These are phyloP conservation scores for Candolleomyces efflorescens DNA, from an alignment of 768 basidiomycete species.

Conservation along the genomic window DNA sequence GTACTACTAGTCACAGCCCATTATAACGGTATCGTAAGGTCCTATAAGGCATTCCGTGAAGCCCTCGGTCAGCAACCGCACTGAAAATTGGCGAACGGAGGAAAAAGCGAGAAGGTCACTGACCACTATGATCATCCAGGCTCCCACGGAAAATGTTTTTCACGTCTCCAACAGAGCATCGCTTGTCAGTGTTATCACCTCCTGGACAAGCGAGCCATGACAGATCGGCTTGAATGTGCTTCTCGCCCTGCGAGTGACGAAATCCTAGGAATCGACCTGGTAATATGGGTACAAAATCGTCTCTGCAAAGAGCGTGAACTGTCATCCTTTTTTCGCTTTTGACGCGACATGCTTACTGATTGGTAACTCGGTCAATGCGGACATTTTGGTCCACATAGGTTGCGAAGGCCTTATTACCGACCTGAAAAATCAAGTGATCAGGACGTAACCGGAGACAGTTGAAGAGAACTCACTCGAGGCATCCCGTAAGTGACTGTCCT, in stretches of 20 bases:
- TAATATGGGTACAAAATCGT: conserved; percentile 27
- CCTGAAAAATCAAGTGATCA: conserved; percentile 13
- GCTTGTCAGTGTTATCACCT: conserved; percentile 20
- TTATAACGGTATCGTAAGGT: conserved; percentile 7
- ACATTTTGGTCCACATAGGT: conserved; percentile 21
- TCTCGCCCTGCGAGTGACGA: conserved; percentile 36
- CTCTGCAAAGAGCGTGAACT: conserved; percentile 7
- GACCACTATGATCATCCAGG: conserved; percentile 21
- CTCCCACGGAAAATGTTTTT: conserved; percentile 19
- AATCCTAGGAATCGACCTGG: conserved; percentile 36
- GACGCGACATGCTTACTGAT: conserved; percentile 11
- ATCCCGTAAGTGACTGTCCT: conserved; percentile 37
- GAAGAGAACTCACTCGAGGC: conserved; percentile 30
- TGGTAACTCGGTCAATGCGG: conserved; percentile 18
- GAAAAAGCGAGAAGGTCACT: background rate
- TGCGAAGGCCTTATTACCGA: conserved; percentile 32
- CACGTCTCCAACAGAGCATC: conserved; percentile 20
- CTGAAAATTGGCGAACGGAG: too few species aligned
- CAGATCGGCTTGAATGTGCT: conserved; percentile 30
- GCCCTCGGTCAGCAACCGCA: background rate
- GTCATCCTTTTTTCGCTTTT: background rate
- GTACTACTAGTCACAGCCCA: conserved; percentile 1
- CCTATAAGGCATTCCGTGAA: background rate
- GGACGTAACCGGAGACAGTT: conserved; percentile 8
- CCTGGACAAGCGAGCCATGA: conserved; percentile 26